Conservation (phyloP, 2,329 filamentous ascomycete genomes). For the Dactylonectria macrodidyma region DNA sequence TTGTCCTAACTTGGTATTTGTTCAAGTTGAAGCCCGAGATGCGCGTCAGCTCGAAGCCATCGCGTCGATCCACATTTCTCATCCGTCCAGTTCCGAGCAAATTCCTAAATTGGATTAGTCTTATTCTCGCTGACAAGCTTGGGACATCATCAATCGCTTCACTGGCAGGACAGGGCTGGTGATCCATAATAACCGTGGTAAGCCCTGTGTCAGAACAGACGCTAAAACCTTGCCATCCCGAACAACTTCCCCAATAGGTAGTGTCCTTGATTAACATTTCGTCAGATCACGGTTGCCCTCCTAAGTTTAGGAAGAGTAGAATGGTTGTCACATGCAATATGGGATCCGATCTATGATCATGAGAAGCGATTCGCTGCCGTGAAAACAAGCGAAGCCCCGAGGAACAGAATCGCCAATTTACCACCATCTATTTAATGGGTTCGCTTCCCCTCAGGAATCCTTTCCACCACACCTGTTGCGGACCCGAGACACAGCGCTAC, state of each 20-base stretch:
- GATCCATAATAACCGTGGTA: background rate
- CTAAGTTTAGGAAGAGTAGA: too few species aligned
- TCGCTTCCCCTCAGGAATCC: background rate
- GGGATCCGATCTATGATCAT: too few species aligned
- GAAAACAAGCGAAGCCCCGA: too few species aligned
- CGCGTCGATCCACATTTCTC: background rate
- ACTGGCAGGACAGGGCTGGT: background rate
- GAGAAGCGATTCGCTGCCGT: too few species aligned
- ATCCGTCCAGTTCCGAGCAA: background rate
- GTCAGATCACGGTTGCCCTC: background rate
- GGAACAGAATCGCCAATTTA: too few species aligned
- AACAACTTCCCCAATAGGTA: background rate
- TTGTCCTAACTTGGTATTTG: background rate
- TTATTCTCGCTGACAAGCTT: background rate
- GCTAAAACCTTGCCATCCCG: background rate
- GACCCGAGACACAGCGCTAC: background rate
- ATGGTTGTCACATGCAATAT: too few species aligned
- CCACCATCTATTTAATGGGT: too few species aligned
- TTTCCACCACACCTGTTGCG: background rate
- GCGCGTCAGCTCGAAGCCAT: too few species aligned
- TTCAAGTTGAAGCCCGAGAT: too few species aligned
- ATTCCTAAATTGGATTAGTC: background rate
- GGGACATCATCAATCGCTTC: background rate
- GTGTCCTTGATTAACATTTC: background rate
- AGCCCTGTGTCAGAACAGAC: background rate